Evolutionary conservation across 1,284 basidiomycete genomes (phyloP), one percentile per base, ranked within the genome.

Genomic region (Puccinia hordei): DNA sequence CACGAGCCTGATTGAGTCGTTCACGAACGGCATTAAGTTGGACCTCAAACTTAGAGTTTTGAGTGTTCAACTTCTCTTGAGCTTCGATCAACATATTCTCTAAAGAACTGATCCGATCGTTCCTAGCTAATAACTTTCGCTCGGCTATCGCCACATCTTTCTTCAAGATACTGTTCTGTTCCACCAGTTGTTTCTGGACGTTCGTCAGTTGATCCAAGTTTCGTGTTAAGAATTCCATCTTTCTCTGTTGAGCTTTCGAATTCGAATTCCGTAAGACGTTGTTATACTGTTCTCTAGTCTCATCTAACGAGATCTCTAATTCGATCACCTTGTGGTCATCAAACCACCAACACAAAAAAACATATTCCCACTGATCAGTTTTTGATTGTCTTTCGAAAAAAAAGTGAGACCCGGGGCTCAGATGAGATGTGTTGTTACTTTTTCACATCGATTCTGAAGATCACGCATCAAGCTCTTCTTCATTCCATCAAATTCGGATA

Each of bases 261-360:
- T 98, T 98, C 87, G 95, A 96, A 85, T 95, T 96, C 82, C 95
- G 91, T 83, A 98, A 94, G 76, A 99, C 94, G 84, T 97, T 96
- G 88, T 95, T 96, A 88, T 99, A 99, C 86, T 99, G 95, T 87
- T 99, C 97, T 86, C 94, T 94, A 86, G 97, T 94, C 86, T 99
- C 97, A 85, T 99, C 97, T 57, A 99, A 88, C 86, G 98, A 96
- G 83, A 99, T 98, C 87, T 99, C 97, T 69, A 99, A 90, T 87
- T 99, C 97, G 81, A 99, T 96, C 61, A 99, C 95, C 94, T 96
- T n/a, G n/a, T n/a, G n/a, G n/a, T n/a, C n/a, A n/a, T n/a, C n/a
- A n/a, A n/a, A n/a, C n/a, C n/a, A n/a, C n/a, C n/a, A n/a, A 83
- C 24, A 65, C 72, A 68, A 51, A 4, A 1, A 59, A 19, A 35